phyloP scores from a whole-genome alignment of 805 yeast genomes.

The Ogataea dorogensis region DNA sequence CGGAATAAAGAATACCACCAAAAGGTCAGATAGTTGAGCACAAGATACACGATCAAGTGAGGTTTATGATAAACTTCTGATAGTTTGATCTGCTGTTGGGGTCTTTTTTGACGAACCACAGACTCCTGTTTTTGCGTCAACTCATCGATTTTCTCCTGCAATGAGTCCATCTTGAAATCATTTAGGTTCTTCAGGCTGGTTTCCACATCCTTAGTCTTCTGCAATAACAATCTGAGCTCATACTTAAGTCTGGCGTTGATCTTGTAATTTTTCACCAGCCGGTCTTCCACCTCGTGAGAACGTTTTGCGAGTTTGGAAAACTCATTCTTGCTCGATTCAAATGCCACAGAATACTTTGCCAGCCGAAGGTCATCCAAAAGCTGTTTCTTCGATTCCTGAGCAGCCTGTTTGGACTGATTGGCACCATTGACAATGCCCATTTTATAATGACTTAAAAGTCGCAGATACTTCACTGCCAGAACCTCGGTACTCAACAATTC shows the following conservation, averaged over 20 bases:
- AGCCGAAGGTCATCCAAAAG: slow-evolving; percentile 21
- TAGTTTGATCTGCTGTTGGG: slow-evolving; percentile 8
- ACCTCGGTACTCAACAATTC: slow-evolving; percentile 23
- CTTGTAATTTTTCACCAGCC: slow-evolving; percentile 50
- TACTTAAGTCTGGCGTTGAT: slow-evolving; percentile 61
- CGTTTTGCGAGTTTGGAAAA: slow-evolving; percentile 22
- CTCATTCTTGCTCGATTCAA: slow-evolving; percentile 17
- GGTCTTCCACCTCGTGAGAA: slow-evolving; percentile 33
- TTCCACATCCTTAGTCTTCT: slow-evolving; percentile 66
- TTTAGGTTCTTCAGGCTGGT: slow-evolving; percentile 42
- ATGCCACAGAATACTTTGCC: slow-evolving; percentile 10
- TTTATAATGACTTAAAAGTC: slow-evolving; percentile 20
- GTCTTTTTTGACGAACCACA: neutral
- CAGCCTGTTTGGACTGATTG: slow-evolving; percentile 16
- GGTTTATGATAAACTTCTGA: slow-evolving; percentile 20
- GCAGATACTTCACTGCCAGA: slow-evolving; percentile 28
- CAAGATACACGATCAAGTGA: slow-evolving; percentile 21
- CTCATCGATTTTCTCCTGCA: slow-evolving; percentile 21
- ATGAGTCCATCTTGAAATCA: slow-evolving; percentile 36
- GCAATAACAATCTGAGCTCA: slow-evolving; percentile 57
- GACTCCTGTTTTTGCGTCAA: slow-evolving; percentile 6
- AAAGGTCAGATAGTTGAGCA: slow-evolving; percentile 19
- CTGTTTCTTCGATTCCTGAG: slow-evolving; percentile 17
- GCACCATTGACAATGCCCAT: slow-evolving; percentile 21
- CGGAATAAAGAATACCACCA: slow-evolving; percentile 18